A percentile compares a stretch with the other conserved stretches of the same genome.
Conservation (phyloP, 306 rosid species). For the Purshia tridentata region DNA sequence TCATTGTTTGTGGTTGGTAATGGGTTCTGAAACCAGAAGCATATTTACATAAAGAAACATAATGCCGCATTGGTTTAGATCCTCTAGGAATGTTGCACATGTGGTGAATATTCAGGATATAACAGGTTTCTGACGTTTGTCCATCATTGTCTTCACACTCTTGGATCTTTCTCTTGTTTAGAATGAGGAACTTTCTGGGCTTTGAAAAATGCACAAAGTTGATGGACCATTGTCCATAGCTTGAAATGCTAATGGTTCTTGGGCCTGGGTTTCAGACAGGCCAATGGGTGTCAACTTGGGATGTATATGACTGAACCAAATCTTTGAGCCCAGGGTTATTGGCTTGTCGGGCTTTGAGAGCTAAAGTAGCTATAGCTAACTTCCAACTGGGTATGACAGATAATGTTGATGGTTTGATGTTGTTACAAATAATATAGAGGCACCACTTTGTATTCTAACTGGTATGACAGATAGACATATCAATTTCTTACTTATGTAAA, state of each 20-base stretch:
- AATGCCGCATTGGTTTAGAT: background rate
- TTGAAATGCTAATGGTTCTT: background rate
- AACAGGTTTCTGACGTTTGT: background rate
- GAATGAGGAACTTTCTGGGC: background rate
- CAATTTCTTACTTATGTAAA: no score
- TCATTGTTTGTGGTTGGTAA: constrained; percentile 32
- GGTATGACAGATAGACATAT: no score
- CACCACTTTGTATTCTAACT: no score
- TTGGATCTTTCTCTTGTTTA: background rate
- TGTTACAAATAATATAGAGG: no score
- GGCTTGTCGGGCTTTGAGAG: no score
- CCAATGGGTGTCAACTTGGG: no score
- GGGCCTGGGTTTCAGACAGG: background rate
- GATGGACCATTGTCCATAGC: background rate
- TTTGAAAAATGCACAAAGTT: no score
- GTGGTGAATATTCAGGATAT: background rate
- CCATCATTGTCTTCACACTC: background rate
- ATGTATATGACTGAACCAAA: no score
- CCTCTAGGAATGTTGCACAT: background rate
- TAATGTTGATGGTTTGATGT: no score
- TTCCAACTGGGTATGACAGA: no score
- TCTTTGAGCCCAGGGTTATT: no score
- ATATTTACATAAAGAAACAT: background rate
- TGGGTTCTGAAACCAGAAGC: background rate
- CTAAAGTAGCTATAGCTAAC: no score